phyloP scores from a whole-genome alignment of 345 rosid species.

The Eucalyptus curtisii region DNA sequence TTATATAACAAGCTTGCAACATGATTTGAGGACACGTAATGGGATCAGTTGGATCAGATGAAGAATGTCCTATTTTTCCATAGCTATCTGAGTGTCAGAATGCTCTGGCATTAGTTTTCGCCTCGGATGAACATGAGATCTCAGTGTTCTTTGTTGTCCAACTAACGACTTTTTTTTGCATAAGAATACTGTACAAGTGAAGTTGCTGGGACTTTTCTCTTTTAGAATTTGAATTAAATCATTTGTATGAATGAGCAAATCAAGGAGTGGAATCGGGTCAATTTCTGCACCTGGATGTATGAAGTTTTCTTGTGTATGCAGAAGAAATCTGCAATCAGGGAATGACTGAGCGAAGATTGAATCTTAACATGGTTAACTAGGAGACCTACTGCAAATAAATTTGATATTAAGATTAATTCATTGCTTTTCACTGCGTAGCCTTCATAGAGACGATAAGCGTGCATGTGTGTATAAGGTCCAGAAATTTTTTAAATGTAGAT shows the following conservation, averaged over 20 bases:
- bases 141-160: background rate
- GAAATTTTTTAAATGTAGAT: background rate
- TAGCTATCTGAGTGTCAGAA: background rate
- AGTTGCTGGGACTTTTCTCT: background rate
- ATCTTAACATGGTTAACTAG: background rate
- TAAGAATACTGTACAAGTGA: background rate
- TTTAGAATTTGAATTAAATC: background rate
- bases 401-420: background rate
- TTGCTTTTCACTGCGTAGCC: background rate
- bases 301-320: background rate
- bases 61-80: background rate
- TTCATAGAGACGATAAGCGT: background rate
- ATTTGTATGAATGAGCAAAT: background rate
- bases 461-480: background rate
- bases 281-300: background rate
- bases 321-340: background rate
- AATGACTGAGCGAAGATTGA: background rate
- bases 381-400: background rate
- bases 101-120: background rate
- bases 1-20: background rate
- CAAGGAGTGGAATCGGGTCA: background rate
- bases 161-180: background rate
- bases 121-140: background rate
- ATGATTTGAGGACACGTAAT: background rate
- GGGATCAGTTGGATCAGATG: background rate